Evolutionary conservation across 768 basidiomycete genomes (phyloP), one percentile per base, ranked within the genome.

Genomic region (Boletus insuetus): DNA sequence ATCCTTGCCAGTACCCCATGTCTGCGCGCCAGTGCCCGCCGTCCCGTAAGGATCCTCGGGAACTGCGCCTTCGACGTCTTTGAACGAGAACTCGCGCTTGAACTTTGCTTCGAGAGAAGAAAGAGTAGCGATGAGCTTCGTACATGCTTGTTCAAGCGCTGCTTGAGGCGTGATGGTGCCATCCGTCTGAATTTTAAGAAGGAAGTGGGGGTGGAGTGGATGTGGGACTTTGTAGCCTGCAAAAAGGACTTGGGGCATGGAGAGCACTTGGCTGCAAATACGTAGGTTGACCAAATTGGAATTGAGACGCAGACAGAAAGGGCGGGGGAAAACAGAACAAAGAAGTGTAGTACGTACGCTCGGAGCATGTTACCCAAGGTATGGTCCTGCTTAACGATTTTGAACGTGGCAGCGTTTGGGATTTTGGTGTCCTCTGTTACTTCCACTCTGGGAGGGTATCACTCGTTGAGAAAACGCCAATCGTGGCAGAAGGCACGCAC

Each of bases 191-290:
- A 98, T 84, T 72, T 97, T 98, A 72, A 99, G 83, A 54, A 91
- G 79, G 74, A 98, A 96, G 70, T 94, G 82, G 9, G 95, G 94
- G 59, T 97, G 92, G 20, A 96, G 84, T 1, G 97, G 96, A 65
- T 98, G 97, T 0, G 96, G 96, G 38, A 94, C 93, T 76, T 95
- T 94, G 85, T 98, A 98, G 2, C 97, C 97, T 1, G 95, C 95
- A 69, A 98, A 98, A 57, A 94, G 85, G 61, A 98, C 85, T 60
- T 86, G 79, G 7, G 91, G 88, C 82, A 90, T 89, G 9, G 86
- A 74, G 34, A 98, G 85, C 29, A 98, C 86, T 80, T 99, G 94
- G 4, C 95, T 97, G 69, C 22, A 44, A 46, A 48, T 31, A 50
- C 11, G 11, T 41, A 65, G 32, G 59, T 56, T 32, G 55, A 56